phyloP scores from a whole-genome alignment of 805 yeast species.

The Teunomyces atbi region DNA sequence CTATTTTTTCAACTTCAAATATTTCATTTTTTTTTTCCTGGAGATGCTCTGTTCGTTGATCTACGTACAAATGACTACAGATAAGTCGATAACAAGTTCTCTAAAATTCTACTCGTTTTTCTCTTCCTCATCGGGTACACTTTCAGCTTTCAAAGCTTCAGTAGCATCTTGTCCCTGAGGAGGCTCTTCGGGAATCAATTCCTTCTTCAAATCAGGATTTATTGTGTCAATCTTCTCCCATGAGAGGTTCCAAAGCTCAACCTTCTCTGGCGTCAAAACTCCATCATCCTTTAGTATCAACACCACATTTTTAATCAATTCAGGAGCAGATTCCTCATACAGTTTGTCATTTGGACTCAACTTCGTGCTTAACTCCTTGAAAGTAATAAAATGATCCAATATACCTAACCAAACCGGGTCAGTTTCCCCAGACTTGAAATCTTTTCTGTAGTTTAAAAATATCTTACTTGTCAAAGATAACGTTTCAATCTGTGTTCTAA shows the following conservation, averaged over 20 bases:
- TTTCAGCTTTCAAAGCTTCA: constrained; percentile 2
- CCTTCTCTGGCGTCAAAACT: constrained; percentile 19
- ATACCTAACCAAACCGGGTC: constrained; percentile 35
- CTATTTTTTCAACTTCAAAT: background rate
- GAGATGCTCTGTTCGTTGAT: background rate
- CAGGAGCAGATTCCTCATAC: constrained; percentile 32
- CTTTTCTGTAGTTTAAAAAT: constrained; percentile 34
- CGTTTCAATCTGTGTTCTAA: constrained; percentile 63
- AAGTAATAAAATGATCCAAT: constrained; percentile 29
- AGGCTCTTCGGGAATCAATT: constrained; percentile 13
- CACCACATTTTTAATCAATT: constrained; percentile 41
- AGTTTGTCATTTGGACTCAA: constrained; percentile 11
- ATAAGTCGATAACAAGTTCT: background rate
- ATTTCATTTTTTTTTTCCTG: background rate
- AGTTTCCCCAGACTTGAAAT: constrained; percentile 21
- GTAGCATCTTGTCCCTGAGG: background rate
- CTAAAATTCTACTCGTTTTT: background rate
- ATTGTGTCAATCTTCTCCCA: constrained; percentile 31
- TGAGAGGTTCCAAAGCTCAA: constrained; percentile 29
- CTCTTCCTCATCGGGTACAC: background rate
- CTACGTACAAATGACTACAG: background rate
- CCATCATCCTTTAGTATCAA: constrained; percentile 33
- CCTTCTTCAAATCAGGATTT: constrained; percentile 27
- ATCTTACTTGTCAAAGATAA: constrained; percentile 64
- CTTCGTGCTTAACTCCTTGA: constrained; percentile 22